Conservation (phyloP, 164 flowering plant genomes). For the Protea cynaroides region DNA sequence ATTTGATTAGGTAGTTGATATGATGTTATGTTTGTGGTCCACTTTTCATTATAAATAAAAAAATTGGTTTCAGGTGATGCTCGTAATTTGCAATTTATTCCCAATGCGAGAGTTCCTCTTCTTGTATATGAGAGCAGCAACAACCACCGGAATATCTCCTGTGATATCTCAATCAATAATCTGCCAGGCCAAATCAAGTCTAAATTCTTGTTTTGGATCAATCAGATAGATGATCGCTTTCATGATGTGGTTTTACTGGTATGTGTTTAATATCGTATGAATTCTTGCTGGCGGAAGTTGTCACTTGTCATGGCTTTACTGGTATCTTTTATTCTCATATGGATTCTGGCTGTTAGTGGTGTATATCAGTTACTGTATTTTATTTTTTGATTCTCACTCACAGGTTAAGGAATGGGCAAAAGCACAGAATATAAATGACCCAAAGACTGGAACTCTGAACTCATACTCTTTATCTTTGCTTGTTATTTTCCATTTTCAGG, state of each 20-base stretch:
- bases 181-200: slow-evolving; percentile 73
- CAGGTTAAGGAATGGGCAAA: slow-evolving; percentile 99
- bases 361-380: slow-evolving; percentile 3
- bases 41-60: background rate
- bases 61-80: slow-evolving; percentile 45
- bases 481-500: slow-evolving; percentile 95
- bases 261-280: slow-evolving; percentile 6
- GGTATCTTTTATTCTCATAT: slow-evolving; percentile 30
- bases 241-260: slow-evolving; percentile 89
- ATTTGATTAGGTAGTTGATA: background rate
- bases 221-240: slow-evolving; percentile 71
- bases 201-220: slow-evolving; percentile 67
- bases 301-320: slow-evolving; percentile 65
- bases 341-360: background rate
- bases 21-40: background rate
- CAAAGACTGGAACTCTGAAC: slow-evolving; percentile 72
- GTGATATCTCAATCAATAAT: slow-evolving; percentile 84
- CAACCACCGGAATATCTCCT: slow-evolving; percentile 42
- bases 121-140: slow-evolving; percentile 46
- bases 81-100: slow-evolving; percentile 35
- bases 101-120: slow-evolving; percentile 81
- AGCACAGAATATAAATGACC: slow-evolving; percentile 62
- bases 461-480: slow-evolving; percentile 77
- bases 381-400: slow-evolving; percentile 15
- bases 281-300: slow-evolving; percentile 6